Conservation (phyloP, 2,329 filamentous ascomycete species). For the Westerdykella sp. region DNA sequence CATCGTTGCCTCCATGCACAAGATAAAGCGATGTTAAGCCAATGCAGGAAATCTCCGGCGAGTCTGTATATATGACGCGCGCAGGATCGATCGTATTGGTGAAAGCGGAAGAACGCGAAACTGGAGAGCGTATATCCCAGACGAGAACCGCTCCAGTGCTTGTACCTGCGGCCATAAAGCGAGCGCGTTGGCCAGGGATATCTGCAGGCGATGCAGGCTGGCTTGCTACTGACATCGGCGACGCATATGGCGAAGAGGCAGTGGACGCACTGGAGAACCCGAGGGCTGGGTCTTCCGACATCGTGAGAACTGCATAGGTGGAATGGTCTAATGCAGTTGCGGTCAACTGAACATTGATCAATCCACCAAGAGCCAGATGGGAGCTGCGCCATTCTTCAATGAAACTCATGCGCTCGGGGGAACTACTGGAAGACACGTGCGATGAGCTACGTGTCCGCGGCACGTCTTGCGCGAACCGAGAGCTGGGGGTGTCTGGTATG, state of each 20-base stretch:
- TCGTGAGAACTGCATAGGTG: slow-evolving; percentile 61
- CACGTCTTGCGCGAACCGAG: slow-evolving; percentile 3
- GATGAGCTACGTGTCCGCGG: slow-evolving; percentile 28
- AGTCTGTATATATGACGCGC: slow-evolving; percentile 83
- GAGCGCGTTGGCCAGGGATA: slow-evolving; percentile 77
- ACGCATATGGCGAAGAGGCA: slow-evolving; percentile 49
- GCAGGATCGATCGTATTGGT: slow-evolving; percentile 61
- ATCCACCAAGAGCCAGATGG: slow-evolving; percentile 54
- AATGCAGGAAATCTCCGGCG: slow-evolving; percentile 75
- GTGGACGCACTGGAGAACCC: slow-evolving; percentile 51
- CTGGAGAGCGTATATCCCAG: slow-evolving; percentile 73
- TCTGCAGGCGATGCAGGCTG: slow-evolving; percentile 47
- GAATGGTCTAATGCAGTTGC: slow-evolving; percentile 69
- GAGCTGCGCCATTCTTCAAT: slow-evolving; percentile 63
- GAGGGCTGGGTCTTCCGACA: slow-evolving; percentile 71
- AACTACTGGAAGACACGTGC: slow-evolving; percentile 32
- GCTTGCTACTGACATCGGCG: slow-evolving; percentile 47
- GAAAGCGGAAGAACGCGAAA: slow-evolving; percentile 49
- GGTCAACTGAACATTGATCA: slow-evolving; percentile 58
- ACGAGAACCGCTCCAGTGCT: slow-evolving; percentile 68
- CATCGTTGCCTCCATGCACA: slow-evolving; percentile 89
- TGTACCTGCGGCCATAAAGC: slow-evolving; percentile 76
- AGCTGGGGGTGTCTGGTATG: slow-evolving; percentile 18
- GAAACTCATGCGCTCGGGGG: slow-evolving; percentile 30
- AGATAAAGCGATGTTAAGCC: slow-evolving; percentile 80